Conservation (phyloP, 352 stramenopile species). For the Globisporangium spinosum region DNA sequence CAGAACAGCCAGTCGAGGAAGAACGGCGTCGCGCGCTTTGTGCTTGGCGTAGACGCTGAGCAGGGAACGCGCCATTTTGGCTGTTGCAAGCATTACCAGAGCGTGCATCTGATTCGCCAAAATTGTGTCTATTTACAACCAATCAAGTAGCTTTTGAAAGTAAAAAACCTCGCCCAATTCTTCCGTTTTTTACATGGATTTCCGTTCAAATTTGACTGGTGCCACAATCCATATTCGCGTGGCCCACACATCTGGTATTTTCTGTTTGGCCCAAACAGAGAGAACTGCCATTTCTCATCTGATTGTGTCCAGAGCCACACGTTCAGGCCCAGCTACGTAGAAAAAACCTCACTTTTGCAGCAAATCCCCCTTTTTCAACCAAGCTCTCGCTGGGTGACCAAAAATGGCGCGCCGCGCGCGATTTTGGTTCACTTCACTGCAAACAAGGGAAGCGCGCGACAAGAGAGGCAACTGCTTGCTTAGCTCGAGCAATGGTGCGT, state of each 20-base stretch:
- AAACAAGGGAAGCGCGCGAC: conserved; percentile 2
- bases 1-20: too few relatives aligned
- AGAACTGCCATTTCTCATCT: neutral
- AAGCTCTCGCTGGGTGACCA: neutral
- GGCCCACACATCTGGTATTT: neutral
- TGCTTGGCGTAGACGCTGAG: too few relatives aligned
- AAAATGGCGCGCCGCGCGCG: neutral
- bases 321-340: neutral
- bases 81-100: too few relatives aligned
- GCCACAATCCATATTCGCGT: neutral
- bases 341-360: neutral
- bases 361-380: conserved; percentile 1
- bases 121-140: too few relatives aligned
- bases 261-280: neutral
- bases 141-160: neutral
- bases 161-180: neutral
- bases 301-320: neutral
- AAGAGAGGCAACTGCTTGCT: neutral
- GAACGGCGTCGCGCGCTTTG: too few relatives aligned
- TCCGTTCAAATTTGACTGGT: neutral
- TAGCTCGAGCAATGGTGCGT: conserved; percentile 3
- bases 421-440: neutral
- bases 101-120: too few relatives aligned
- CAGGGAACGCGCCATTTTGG: too few relatives aligned
- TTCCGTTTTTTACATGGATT: neutral